Conservation (phyloP, 2,329 filamentous ascomycete genomes). For the Diaporthe citrichinensis region DNA sequence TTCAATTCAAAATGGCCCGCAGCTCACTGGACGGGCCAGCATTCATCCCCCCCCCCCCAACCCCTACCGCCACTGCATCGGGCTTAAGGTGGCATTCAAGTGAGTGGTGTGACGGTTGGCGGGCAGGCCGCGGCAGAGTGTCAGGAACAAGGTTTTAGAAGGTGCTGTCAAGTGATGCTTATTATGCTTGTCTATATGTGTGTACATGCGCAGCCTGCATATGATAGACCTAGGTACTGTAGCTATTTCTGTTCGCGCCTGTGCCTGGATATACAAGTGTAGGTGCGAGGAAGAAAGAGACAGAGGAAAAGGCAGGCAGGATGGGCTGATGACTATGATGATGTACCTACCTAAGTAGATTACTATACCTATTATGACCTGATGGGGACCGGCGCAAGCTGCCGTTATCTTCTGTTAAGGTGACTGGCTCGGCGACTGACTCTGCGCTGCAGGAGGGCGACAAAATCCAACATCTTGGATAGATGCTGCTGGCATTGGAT, state of each 20-base stretch:
- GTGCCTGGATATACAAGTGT: not conserved
- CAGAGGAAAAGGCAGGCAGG: not conserved
- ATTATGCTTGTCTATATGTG: slow-evolving; percentile 3
- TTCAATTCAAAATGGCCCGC: slow-evolving; percentile 24
- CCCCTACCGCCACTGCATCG: slow-evolving; percentile 18
- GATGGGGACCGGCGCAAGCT: not conserved
- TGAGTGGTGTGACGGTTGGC: slow-evolving; percentile 22
- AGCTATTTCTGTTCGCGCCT: not conserved
- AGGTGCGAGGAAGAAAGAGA: not conserved
- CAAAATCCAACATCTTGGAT: not conserved
- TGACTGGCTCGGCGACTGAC: not conserved
- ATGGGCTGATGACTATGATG: not conserved
- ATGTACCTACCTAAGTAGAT: not conserved
- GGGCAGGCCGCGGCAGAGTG: not conserved
- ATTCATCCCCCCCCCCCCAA: not conserved
- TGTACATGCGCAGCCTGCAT: not conserved
- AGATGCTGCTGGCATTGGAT: not conserved
- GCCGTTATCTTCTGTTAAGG: not conserved
- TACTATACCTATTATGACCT: not conserved
- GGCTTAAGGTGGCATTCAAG: slow-evolving; percentile 10
- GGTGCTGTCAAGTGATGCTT: slow-evolving; percentile 27
- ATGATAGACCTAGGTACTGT: not conserved
- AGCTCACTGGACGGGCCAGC: slow-evolving; percentile 34
- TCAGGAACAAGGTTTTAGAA: slow-evolving; percentile 21
- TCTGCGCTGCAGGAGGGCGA: not conserved